These are phyloP conservation scores for Fusarium poae DNA, from an alignment of 2,329 filamentous ascomycete genomes.

Conservation along the genomic window DNA sequence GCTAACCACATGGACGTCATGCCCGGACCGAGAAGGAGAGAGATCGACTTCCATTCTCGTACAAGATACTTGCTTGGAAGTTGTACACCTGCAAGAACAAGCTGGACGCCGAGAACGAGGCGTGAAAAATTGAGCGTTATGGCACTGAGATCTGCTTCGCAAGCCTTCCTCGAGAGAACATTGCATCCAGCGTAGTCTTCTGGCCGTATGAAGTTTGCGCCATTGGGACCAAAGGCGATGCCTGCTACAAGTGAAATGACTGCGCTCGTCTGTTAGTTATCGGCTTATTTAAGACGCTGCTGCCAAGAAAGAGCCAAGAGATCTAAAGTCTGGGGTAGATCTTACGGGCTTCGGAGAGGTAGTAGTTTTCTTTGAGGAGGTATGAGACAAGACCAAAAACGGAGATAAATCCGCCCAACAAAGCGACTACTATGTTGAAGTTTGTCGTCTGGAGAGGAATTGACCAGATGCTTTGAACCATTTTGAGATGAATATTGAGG, in stretches of 20 bases:
- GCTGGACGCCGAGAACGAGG: slow-evolving; percentile 88
- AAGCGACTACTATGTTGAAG: slow-evolving; percentile 87
- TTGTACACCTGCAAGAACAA: slow-evolving; percentile 89
- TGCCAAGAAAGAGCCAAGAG: slow-evolving; percentile 29
- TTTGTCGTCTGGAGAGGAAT: slow-evolving; percentile 71
- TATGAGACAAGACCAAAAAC: slow-evolving; percentile 93
- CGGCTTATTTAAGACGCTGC: background rate
- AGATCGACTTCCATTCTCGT: slow-evolving; percentile 81
- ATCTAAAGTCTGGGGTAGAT: background rate
- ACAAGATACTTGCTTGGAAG: slow-evolving; percentile 85
- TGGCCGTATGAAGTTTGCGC: slow-evolving; percentile 80
- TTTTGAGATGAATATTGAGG: background rate
- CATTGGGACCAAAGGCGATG: slow-evolving; percentile 82
- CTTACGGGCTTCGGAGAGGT: slow-evolving; percentile 89
- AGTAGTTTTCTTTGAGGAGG: slow-evolving; percentile 88
- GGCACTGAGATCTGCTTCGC: slow-evolving; percentile 70
- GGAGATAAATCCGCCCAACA: slow-evolving; percentile 88
- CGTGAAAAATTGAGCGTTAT: slow-evolving; percentile 88
- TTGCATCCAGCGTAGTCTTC: slow-evolving; percentile 75
- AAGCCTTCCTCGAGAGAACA: slow-evolving; percentile 35
- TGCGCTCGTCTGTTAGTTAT: slow-evolving; percentile 51
- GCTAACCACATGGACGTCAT: slow-evolving; percentile 90
- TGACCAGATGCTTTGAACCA: slow-evolving; percentile 49
- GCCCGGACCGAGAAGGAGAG: slow-evolving; percentile 81
- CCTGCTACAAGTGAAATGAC: slow-evolving; percentile 88